These are phyloP conservation scores for Trichosporon inkin DNA, from an alignment of 1,284 basidiomycete species.

Conservation along the genomic window DNA sequence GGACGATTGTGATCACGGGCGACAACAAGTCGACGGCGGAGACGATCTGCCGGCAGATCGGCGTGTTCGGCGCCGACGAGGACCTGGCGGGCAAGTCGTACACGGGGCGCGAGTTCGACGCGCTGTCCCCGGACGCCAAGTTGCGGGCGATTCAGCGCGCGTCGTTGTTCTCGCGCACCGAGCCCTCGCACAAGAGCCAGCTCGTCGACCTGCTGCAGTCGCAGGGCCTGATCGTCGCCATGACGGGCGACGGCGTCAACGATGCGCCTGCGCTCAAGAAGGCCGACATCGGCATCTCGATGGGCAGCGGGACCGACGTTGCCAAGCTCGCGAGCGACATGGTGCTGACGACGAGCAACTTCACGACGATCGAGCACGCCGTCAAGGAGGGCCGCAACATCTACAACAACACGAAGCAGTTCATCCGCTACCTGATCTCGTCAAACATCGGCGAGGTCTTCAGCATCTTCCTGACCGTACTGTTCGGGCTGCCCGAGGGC, in stretches of 20 bases:
- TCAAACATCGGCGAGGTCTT: constrained; percentile 99
- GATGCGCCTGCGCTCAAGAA: constrained; percentile 95
- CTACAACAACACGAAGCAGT: constrained; percentile 99
- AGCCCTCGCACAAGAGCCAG: constrained; percentile 91
- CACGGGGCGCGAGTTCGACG: constrained; percentile 88
- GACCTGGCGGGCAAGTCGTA: constrained; percentile 87
- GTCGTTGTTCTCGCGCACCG: constrained; percentile 85
- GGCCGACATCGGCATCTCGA: constrained; percentile 97
- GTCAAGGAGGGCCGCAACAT: constrained; percentile 96
- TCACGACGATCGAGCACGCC: constrained; percentile 85
- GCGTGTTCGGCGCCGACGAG: constrained; percentile 78
- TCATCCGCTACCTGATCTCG: constrained; percentile 64
- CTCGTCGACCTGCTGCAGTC: constrained; percentile 93
- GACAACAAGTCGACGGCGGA: constrained; percentile 98
- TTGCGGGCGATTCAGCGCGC: constrained; percentile 78
- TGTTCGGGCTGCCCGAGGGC: constrained; percentile 97
- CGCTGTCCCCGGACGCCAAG: constrained; percentile 72
- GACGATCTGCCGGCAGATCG: constrained; percentile 93
- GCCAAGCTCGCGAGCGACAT: constrained; percentile 97
- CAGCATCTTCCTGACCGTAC: constrained; percentile 92
- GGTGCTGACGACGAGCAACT: constrained; percentile 67
- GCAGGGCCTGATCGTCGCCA: constrained; percentile 91
- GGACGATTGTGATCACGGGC: constrained; percentile 95
- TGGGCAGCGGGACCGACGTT: constrained; percentile 98
- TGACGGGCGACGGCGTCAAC: constrained; percentile 95